Evolutionary conservation across 176 grass and related monocot species (phyloP).

Genomic region (Canna indica): DNA sequence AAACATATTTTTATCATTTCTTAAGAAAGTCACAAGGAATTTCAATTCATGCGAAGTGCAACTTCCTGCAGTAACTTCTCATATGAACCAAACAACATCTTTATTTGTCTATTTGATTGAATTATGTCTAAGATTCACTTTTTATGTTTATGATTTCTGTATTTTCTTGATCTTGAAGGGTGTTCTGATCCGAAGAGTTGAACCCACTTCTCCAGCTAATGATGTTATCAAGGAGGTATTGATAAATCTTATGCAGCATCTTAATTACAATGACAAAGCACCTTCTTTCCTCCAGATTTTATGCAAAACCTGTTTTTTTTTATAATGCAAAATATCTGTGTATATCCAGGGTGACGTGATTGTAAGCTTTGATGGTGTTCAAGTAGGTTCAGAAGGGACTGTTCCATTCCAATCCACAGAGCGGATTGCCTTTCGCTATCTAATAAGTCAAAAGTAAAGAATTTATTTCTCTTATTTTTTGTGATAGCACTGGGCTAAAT

Average conservation of each 20-base stretch:
- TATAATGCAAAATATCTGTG: neutral
- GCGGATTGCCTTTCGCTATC: conserved; percentile 89
- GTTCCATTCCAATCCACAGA: conserved; percentile 88
- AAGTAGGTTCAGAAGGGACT: conserved; percentile 89
- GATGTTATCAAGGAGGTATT: conserved; percentile 64
- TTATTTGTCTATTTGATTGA: too few species aligned
- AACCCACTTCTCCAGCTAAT: conserved; percentile 80
- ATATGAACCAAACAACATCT: too few species aligned
- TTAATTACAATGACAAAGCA: neutral
- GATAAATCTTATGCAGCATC: conserved; percentile 4
- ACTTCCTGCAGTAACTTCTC: too few species aligned
- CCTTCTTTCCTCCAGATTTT: neutral
- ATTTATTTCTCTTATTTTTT: conserved; percentile 11
- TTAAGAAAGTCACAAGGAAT: too few species aligned
- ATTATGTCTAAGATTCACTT: too few species aligned
- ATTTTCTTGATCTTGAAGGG: conserved; percentile 52
- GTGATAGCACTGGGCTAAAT: neutral
- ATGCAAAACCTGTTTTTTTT: neutral
- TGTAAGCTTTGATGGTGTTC: conserved; percentile 78
- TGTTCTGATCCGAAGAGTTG: conserved; percentile 80
- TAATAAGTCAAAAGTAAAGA: conserved; percentile 94
- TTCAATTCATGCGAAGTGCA: too few species aligned
- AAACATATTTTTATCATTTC: too few species aligned
- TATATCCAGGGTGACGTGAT: conserved; percentile 90
- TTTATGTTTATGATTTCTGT: conserved; percentile 19